Evolutionary conservation across 139 green algal species (phyloP).

Genomic region (Picochlorum sp.): DNA sequence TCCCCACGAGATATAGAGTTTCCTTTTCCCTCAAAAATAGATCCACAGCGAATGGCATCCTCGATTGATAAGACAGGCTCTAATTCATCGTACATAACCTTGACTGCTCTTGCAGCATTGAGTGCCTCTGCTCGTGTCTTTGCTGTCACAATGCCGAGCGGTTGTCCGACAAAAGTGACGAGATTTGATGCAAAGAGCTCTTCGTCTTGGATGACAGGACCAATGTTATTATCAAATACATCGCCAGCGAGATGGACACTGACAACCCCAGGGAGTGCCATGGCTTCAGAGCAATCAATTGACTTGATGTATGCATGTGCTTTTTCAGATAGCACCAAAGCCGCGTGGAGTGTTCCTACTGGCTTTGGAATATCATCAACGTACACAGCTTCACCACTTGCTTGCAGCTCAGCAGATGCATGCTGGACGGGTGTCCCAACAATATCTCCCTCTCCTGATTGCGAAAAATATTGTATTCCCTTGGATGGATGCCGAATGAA

Average conservation of each 20-base stretch:
- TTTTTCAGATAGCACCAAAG: slow-evolving; percentile 64
- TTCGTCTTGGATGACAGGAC: slow-evolving; percentile 77
- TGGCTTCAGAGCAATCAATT: slow-evolving; percentile 61
- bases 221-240: slow-evolving; percentile 83
- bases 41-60: slow-evolving; percentile 60
- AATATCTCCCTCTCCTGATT: slow-evolving; percentile 30
- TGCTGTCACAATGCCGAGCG: slow-evolving; percentile 83
- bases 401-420: slow-evolving; percentile 84
- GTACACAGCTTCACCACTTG: slow-evolving; percentile 83
- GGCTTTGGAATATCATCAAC: slow-evolving; percentile 78
- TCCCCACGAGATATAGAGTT: slow-evolving; percentile 37
- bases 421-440: slow-evolving; percentile 76
- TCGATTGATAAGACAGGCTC: slow-evolving; percentile 77
- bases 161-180: slow-evolving; percentile 76
- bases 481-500: slow-evolving; percentile 40
- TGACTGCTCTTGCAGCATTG: slow-evolving; percentile 56
- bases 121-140: slow-evolving; percentile 51
- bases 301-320: slow-evolving; percentile 69
- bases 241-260: slow-evolving; percentile 17
- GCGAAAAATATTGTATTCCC: slow-evolving; percentile 78
- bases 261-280: slow-evolving; percentile 27
- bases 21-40: slow-evolving; percentile 24
- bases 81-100: slow-evolving; percentile 83
- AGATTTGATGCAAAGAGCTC: slow-evolving; percentile 75
- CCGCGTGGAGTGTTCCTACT: slow-evolving; percentile 55